These are phyloP conservation scores for Rauvolfia tetraphylla DNA, from an alignment of 257 asterid species.

Conservation along the genomic window DNA sequence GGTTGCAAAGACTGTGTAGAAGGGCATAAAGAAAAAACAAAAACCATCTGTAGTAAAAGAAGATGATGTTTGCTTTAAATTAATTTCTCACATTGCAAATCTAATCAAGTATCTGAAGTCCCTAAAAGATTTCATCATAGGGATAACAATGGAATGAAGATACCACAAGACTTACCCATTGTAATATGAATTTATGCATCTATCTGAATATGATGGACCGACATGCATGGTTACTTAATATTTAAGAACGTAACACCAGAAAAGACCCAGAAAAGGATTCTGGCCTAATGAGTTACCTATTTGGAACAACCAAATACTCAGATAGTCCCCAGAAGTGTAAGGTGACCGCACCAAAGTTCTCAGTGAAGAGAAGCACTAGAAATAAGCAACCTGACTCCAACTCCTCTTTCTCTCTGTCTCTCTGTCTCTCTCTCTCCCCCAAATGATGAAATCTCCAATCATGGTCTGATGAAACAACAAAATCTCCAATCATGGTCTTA, in stretches of 20 bases:
- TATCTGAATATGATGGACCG: no score
- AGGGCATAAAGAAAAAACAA: background rate
- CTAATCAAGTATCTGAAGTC: background rate
- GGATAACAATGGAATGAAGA: background rate
- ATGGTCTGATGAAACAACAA: background rate
- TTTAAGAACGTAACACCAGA: background rate
- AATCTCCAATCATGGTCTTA: background rate
- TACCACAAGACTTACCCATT: background rate
- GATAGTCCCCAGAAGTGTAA: background rate
- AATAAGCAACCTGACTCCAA: background rate
- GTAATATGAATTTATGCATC: background rate
- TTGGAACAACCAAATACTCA: background rate
- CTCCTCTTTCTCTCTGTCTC: no score
- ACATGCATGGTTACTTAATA: no score
- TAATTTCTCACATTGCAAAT: background rate
- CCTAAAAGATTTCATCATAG: background rate
- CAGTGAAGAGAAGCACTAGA: background rate
- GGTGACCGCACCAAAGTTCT: background rate
- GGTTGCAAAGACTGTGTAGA: no score
- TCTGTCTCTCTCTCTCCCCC: no score
- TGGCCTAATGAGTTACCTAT: background rate
- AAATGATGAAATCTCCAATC: no score
- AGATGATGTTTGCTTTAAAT: background rate
- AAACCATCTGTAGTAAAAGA: background rate
- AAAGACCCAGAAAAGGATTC: background rate